These are phyloP conservation scores for Microbotryum saponariae DNA, from an alignment of 1,284 basidiomycete species.

Conservation along the genomic window DNA sequence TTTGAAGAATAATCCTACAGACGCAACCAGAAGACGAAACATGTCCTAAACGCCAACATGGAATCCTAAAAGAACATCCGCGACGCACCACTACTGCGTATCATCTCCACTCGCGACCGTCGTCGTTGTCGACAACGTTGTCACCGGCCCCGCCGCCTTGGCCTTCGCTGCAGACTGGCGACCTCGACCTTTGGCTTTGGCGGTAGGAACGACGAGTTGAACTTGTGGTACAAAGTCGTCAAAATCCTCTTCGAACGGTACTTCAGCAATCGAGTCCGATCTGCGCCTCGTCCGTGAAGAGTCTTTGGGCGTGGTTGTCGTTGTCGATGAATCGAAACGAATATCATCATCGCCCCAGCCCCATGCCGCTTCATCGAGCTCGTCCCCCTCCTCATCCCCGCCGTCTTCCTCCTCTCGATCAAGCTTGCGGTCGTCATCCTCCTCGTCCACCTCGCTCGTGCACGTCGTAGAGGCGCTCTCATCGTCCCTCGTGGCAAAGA, in stretches of 20 bases:
- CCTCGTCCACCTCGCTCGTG: conserved; percentile 22
- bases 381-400: background rate
- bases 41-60: no score
- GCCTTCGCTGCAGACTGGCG: no score
- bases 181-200: no score
- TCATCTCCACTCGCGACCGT: no score
- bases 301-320: background rate
- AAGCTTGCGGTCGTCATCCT: conserved; percentile 14
- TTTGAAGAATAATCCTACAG: no score
- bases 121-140: no score
- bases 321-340: background rate
- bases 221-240: conserved; percentile 9
- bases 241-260: conserved; percentile 22
- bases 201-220: no score
- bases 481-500: conserved; percentile 17
- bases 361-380: background rate
- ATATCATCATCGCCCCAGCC: background rate
- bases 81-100: no score
- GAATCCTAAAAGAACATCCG: no score
- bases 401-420: background rate
- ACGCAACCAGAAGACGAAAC: no score
- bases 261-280: background rate
- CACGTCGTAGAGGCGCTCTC: conserved; percentile 10
- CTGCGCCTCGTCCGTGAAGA: background rate
- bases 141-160: no score